Conservation (phyloP, 306 rosid species). For the Medicago lupulina region DNA sequence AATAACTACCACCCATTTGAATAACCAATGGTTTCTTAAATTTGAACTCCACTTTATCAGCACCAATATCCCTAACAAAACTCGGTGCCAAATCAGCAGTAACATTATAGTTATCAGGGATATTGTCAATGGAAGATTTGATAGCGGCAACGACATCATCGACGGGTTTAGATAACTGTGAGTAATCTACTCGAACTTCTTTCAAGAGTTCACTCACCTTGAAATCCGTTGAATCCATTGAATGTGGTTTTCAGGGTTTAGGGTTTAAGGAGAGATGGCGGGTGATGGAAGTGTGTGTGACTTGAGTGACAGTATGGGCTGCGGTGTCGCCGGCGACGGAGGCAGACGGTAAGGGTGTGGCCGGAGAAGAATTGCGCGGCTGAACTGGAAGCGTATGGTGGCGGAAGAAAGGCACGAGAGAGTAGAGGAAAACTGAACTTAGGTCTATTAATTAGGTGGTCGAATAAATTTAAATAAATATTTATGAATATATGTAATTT, state of each 20-base stretch:
- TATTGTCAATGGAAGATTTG: slow-evolving; percentile 54
- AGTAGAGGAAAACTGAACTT: background rate
- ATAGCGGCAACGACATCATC: slow-evolving; percentile 64
- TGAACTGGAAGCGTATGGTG: background rate
- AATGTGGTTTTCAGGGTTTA: background rate
- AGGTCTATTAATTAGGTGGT: background rate
- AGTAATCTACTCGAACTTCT: slow-evolving; percentile 58
- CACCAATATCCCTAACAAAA: slow-evolving; percentile 84
- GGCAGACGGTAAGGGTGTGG: background rate
- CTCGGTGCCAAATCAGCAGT: slow-evolving; percentile 64
- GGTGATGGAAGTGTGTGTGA: background rate
- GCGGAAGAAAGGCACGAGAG: background rate
- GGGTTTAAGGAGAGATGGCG: slow-evolving; percentile 3
- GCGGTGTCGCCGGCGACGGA: background rate
- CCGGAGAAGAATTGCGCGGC: background rate
- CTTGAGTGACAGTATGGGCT: background rate
- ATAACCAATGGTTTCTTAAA: slow-evolving; percentile 69
- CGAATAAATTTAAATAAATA: background rate
- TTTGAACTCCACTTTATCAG: slow-evolving; percentile 81
- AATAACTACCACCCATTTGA: slow-evolving; percentile 75
- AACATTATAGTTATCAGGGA: slow-evolving; percentile 67
- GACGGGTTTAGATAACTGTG: slow-evolving; percentile 55
- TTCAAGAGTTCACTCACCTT: slow-evolving; percentile 71
- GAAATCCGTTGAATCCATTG: slow-evolving; percentile 57
- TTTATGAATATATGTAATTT: too few relatives aligned